Percentiles rank a stretch among this genome's conserved stretches.
Conservation (phyloP, 2,329 filamentous ascomycete genomes). For the Dothiorella sarmentorum region DNA sequence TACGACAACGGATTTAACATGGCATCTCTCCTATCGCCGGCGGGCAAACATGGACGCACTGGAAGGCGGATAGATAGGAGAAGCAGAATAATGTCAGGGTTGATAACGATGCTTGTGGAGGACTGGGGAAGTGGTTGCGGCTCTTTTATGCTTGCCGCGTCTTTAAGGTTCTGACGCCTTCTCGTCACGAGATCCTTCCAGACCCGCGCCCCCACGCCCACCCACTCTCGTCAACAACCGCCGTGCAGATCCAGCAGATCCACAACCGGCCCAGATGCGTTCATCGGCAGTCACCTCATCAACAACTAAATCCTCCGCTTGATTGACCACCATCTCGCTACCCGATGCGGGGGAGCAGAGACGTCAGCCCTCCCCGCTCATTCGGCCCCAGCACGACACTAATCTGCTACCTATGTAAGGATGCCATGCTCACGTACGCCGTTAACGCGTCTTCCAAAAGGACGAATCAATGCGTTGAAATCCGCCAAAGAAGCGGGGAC, state of each 20-base stretch:
- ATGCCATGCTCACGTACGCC: neutral
- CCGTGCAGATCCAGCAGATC: constrained; percentile 11
- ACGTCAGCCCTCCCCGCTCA: neutral
- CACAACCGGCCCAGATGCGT: neutral
- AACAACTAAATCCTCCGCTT: neutral
- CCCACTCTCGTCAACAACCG: neutral
- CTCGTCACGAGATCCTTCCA: neutral
- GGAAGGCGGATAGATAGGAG: no score
- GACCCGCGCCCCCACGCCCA: neutral
- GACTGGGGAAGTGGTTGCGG: neutral
- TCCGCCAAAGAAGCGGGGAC: neutral
- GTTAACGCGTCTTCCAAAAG: no score
- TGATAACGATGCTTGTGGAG: no score
- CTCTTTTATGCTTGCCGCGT: neutral
- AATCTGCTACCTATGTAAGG: neutral
- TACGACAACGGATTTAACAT: no score
- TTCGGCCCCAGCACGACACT: no score
- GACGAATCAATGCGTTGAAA: neutral
- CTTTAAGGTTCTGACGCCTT: constrained; percentile 10
- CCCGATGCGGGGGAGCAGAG: neutral
- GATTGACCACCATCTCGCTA: neutral
- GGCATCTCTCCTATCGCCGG: no score
- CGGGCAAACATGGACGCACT: no score
- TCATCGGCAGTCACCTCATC: neutral
- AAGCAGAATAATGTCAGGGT: no score